Evolutionary conservation across 1,139 yeast genomes (phyloP), one percentile per base, ranked within the genome.

Genomic region (Suhomyces coccinellae): DNA sequence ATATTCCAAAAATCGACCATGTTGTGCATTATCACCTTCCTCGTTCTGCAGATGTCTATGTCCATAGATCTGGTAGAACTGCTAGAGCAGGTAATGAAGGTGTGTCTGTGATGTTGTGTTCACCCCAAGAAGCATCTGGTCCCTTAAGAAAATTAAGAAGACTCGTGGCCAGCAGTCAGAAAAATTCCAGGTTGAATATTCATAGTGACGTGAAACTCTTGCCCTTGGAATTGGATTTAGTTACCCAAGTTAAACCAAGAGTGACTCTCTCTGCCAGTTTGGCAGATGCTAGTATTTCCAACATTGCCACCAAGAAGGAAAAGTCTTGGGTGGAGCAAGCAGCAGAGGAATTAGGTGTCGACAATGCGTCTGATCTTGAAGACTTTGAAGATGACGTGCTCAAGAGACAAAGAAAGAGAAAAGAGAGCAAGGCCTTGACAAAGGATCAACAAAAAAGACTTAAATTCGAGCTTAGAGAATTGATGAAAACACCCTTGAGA

Each of bases 21-120:
- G 99, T 95, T 35, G 89, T 93, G 12, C 99, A 93, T 63, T 93
- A 93, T 60, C 98, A 93, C 66, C 74, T 95, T 51, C 99, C 99
- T 10, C 77, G 98, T 52, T 79, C 96, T 9, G 98, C 98, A 0
- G 99, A 95, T 62, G 83, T 90, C 45, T 93, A 93, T 61, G 85
- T 93, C 52, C 99, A 93, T 67, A 79, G 99, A 64, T 88, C 97
- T 1, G 99, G 99, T 51, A 83, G 99, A 77, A 95, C 99, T 16
- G 99, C 96, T 0, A 86, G 99, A 74, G 97, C 96, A 2, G 93
- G 95, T 0, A 80, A 79, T 44, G 95, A 88, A 61, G 99, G 99
- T 73, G 96, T 93, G 15, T 85, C 97, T 2, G 85, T 95, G 33
- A 83, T 90, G 78, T 73, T 93, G 46, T 90, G 97, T 57, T 87